A percentile compares a stretch with the other conserved stretches of the same genome.
phyloP scores from a whole-genome alignment of 176 grass and related monocot genomes.

The Aegilops longissima region DNA sequence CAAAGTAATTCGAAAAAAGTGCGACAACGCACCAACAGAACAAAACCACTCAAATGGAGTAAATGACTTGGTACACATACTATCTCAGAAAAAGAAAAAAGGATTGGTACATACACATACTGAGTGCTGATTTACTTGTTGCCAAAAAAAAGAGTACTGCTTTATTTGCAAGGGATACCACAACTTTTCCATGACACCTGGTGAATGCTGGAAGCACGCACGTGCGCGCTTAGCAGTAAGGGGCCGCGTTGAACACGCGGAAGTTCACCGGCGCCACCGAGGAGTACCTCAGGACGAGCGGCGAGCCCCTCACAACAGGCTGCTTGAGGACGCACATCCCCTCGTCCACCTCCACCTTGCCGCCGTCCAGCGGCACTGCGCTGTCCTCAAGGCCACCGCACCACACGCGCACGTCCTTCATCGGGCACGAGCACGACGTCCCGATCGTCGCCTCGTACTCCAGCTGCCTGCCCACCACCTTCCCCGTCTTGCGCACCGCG shows the following conservation, averaged over 20 bases:
- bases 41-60: background rate
- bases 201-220: too few relatives aligned
- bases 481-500: slow-evolving; percentile 24
- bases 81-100: too few relatives aligned
- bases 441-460: slow-evolving; percentile 44
- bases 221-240: background rate
- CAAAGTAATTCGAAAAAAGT: background rate
- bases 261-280: slow-evolving; percentile 10
- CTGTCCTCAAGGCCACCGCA: slow-evolving; percentile 53
- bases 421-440: slow-evolving; percentile 39
- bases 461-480: slow-evolving; percentile 15
- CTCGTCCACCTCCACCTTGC: slow-evolving; percentile 20
- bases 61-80: too few relatives aligned
- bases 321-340: slow-evolving; percentile 26
- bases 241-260: background rate
- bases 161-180: too few relatives aligned
- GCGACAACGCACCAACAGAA: background rate
- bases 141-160: too few relatives aligned
- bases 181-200: too few relatives aligned
- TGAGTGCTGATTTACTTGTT: too few relatives aligned
- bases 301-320: background rate
- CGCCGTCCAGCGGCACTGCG: slow-evolving; percentile 18
- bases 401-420: slow-evolving; percentile 29
- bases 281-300: slow-evolving; percentile 20
- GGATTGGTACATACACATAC: too few relatives aligned